phyloP scores from a whole-genome alignment of 2,329 filamentous ascomycete species.

The Colletotrichum euphorbiae region DNA sequence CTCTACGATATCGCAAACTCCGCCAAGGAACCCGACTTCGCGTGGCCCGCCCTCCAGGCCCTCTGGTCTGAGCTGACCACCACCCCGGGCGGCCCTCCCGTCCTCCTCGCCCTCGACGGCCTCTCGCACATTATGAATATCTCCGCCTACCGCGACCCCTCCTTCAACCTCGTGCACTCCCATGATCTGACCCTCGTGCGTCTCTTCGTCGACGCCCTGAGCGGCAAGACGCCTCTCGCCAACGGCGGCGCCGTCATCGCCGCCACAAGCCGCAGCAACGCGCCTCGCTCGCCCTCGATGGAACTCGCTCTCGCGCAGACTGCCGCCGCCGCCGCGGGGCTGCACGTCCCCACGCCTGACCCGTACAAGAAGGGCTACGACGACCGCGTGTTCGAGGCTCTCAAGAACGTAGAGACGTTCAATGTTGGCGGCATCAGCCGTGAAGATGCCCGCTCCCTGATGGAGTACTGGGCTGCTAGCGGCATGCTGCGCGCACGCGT shows the following conservation, averaged over 20 bases:
- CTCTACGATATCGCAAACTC: conserved; percentile 78
- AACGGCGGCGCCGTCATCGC: conserved; percentile 86
- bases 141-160: conserved; percentile 78
- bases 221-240: conserved; percentile 64
- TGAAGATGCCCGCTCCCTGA: conserved; percentile 79
- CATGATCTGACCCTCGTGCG: conserved; percentile 84
- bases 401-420: conserved; percentile 63
- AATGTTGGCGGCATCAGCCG: conserved; percentile 77
- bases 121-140: conserved; percentile 84
- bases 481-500: conserved; percentile 80
- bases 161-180: conserved; percentile 82
- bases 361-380: conserved; percentile 70
- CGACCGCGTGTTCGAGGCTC: conserved; percentile 63
- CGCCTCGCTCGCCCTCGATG: conserved; percentile 72
- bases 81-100: conserved; percentile 61
- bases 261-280: conserved; percentile 79
- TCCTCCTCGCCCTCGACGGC: conserved; percentile 83
- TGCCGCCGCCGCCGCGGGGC: conserved; percentile 55
- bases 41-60: conserved; percentile 84
- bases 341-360: conserved; percentile 57
- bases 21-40: conserved; percentile 78
- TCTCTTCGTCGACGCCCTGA: conserved; percentile 79
- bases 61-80: conserved; percentile 81
- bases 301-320: conserved; percentile 73
- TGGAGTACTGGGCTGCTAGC: conserved; percentile 95